Base-by-base conservation (phyloP, 768 basidiomycete species). In the Leccinellum rugosiceps region DNA sequence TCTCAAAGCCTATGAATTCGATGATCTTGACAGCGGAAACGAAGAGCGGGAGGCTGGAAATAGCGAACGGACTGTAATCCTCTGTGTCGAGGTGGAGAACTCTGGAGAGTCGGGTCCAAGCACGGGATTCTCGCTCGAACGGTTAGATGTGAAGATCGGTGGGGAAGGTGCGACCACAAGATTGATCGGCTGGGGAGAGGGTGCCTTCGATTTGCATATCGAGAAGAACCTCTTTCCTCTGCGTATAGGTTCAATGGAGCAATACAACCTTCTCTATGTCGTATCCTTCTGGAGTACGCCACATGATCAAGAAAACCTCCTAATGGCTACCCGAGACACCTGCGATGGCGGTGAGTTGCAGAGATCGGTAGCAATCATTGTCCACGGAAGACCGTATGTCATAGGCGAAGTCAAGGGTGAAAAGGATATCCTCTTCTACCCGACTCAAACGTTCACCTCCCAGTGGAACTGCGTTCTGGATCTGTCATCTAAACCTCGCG, bases 61-160 rank as follows among this genome's bases (percentile, higher is more conserved):
- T 60, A 90, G 88, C 51, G 92, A 95, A 69, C 80, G 87, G 48
- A 92, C 91, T 0, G 85, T 95, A 23, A 86, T 95, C 6, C 82
- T 97, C n/a, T 94, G 90, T 58, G 86, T 97, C 5, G 94, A 97
- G 65, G 78, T 97, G 45, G 92, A 94, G 72, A 93, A 94, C 65
- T 81, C 86, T 1, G 85, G 86, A 14, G 87, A 88, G 17, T 78
- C 82, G 3, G 81, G 80, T 4, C 67, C 78, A 30, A 74, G 76
- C 6, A 80, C 86, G 48, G 85, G 86, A 1, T 95, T 94, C 67
- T 77, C 84, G 53, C 82, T 97, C 1, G 88, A 93, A 65, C 81
- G 76, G 48, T 83, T 94, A 4, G 82, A 86, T 14, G 86, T 97
- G 6, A 80, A 78, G 30, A 83, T 97, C 38, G 84, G 88, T 25